A percentile compares a stretch with the other conserved stretches of the same genome.
Conservation (phyloP, 306 rosid species). For the Quercus mongolica region DNA sequence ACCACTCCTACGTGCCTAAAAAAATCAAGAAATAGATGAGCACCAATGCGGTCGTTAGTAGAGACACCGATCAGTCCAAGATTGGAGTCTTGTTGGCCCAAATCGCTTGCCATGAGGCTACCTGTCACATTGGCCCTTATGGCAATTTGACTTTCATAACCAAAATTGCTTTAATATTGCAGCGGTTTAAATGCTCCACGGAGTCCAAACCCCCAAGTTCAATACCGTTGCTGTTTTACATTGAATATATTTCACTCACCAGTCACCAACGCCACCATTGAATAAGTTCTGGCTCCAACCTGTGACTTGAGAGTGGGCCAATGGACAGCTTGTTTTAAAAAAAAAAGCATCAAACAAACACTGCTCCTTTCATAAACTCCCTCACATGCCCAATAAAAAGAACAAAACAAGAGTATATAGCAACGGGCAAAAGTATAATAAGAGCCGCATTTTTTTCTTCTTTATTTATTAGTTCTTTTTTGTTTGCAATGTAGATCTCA, state of each 20-base stretch:
- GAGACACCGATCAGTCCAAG: no score
- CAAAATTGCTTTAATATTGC: no score
- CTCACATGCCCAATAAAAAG: not conserved
- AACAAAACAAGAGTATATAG: not conserved
- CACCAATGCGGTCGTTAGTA: no score
- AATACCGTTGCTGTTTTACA: not conserved
- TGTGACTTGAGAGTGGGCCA: slow-evolving; percentile 9
- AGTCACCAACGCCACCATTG: not conserved
- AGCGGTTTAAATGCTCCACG: no score
- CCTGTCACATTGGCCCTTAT: no score
- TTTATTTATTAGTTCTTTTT: no score
- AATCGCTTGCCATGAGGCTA: no score
- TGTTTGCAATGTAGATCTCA: slow-evolving; percentile 1
- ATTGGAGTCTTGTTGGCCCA: no score
- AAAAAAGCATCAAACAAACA: not conserved
- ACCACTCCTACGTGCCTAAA: no score
- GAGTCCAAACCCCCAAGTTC: not conserved
- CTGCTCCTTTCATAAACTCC: slow-evolving; percentile 5
- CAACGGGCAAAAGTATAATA: not conserved
- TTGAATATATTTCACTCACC: not conserved
- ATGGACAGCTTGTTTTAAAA: not conserved
- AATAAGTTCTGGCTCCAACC: not conserved
- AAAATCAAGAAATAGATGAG: no score
- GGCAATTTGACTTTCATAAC: no score
- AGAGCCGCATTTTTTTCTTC: not conserved